Base-by-base conservation (phyloP, 1,139 yeast genomes). In the Geotrichum histeridarum region DNA sequence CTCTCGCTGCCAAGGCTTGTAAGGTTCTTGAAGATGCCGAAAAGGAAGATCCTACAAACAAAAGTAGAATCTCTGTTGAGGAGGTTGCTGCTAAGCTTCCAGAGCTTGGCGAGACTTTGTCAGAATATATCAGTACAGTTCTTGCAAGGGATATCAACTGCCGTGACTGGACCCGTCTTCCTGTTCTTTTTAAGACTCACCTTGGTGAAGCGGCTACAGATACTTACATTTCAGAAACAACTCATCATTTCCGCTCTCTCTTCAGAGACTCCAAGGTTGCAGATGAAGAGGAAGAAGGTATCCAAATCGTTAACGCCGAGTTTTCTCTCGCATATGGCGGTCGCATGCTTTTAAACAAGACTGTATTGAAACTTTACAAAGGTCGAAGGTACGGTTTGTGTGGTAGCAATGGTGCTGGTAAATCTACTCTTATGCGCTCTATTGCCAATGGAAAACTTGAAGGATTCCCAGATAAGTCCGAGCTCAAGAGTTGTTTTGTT, bases 341-440 rank as follows among this genome's bases (percentile, higher is more conserved):
- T 42, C 84, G 98, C 74, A 93, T 93, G 97, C 80, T 93, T 65
- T 77, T 93, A 65, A 93, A 91, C 79, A 91, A 93, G 74, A 91
- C 99, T 54, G 85, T 79, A 60, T 76, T 93, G 68, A 81, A 96
- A 67, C 79, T 93, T 58, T 77, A 87, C 66, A 90, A 91, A 75
- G 99, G 99, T 64, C 97, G 88, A 73, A 82, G 99, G 71, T 93
- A 93, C 68, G 99, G 99, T 76, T 80, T 93, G 60, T 90, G 97
- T 77, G 99, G 99, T 67, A 82, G 98, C 74, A 93, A 93, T 71
- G 99, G 99, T 80, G 97, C 97, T 57, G 99, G 99, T 76, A 93
- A 93, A 73, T 89, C 97, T 15, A 93, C 99, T 17, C 77, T 93
- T 67, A 91, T 93, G 98, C 82, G 99, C 73, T 87, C 99, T 39